phyloP scores from a whole-genome alignment of 2,329 filamentous ascomycete genomes.

The Dactylellina haptotyla region DNA sequence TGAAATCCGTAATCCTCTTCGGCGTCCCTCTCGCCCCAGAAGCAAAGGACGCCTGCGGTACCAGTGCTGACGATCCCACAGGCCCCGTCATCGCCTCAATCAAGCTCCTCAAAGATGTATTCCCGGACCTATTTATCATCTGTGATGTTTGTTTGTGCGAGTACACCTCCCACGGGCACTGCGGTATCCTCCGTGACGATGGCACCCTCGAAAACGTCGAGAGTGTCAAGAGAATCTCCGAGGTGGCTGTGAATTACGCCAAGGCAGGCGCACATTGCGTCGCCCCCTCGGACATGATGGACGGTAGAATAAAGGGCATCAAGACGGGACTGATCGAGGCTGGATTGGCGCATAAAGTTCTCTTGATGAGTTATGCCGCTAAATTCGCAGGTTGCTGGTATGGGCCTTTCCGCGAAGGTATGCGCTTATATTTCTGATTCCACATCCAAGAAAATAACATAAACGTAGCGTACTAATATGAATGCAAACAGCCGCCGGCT shows the following conservation, averaged over 20 bases:
- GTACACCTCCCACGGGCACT: constrained; percentile 98
- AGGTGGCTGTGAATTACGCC: constrained; percentile 98
- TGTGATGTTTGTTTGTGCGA: constrained; percentile 97
- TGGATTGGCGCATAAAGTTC: constrained; percentile 87
- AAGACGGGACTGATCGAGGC: constrained; percentile 97
- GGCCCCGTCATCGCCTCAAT: constrained; percentile 92
- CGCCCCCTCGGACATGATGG: constrained; percentile 98
- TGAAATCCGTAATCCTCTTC: constrained; percentile 93
- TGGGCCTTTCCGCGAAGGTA: constrained; percentile 89
- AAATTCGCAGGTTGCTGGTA: constrained; percentile 98
- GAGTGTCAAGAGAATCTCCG: constrained; percentile 91
- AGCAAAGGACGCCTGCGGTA: constrained; percentile 90
- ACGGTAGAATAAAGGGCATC: constrained; percentile 94
- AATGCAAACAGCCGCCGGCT: constrained; percentile 73
- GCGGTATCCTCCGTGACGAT: constrained; percentile 92
- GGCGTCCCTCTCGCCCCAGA: constrained; percentile 85
- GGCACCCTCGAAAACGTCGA: constrained; percentile 91
- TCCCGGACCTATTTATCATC: constrained; percentile 90
- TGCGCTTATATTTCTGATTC: neutral
- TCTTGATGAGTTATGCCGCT: constrained; percentile 97
- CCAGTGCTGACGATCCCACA: constrained; percentile 88
- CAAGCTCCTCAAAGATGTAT: constrained; percentile 81
- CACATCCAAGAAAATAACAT: neutral
- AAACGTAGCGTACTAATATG: neutral
- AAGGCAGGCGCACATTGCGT: constrained; percentile 95